A percentile compares a stretch with the other conserved stretches of the same genome.
These are phyloP conservation scores for Diaporthe batatas DNA, from an alignment of 2,329 filamentous ascomycete genomes.

Conservation along the genomic window DNA sequence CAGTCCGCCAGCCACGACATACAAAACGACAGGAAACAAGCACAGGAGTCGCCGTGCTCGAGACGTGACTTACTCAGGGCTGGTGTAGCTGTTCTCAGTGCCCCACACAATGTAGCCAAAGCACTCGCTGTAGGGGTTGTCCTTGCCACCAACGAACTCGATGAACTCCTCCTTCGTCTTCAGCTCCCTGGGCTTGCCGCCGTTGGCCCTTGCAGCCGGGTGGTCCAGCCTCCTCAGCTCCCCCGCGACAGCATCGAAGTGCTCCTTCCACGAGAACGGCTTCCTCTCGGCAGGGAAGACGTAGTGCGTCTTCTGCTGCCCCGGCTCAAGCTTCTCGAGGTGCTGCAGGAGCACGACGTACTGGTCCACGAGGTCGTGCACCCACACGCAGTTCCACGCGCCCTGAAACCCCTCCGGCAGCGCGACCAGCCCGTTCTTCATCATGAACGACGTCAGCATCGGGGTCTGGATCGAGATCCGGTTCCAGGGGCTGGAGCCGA, in stretches of 20 bases:
- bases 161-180: conserved; percentile 38
- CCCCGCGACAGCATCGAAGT: conserved; percentile 40
- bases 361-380: conserved; percentile 41
- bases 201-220: conserved; percentile 29
- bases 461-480: conserved; percentile 41
- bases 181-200: conserved; percentile 33
- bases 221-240: conserved; percentile 40
- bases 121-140: conserved; percentile 39
- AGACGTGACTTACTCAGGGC: conserved; percentile 37
- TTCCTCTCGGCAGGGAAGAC: conserved; percentile 41
- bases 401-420: conserved; percentile 33
- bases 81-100: conserved; percentile 41
- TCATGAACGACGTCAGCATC: conserved; percentile 40
- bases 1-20: neutral
- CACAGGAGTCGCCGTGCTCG: neutral
- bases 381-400: conserved; percentile 41
- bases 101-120: conserved; percentile 39
- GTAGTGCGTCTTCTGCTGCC: conserved; percentile 41
- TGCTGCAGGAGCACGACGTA: conserved; percentile 35
- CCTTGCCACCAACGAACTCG: conserved; percentile 40
- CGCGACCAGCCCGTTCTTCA: conserved; percentile 38
- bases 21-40: neutral
- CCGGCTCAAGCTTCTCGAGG: conserved; percentile 40
- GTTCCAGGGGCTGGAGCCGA: conserved; percentile 38
- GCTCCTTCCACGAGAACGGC: conserved; percentile 40